A percentile compares a stretch with the other conserved stretches of the same genome.
phyloP scores from a whole-genome alignment of 2,329 filamentous ascomycete genomes.

The Aspergillus hiratsukae region DNA sequence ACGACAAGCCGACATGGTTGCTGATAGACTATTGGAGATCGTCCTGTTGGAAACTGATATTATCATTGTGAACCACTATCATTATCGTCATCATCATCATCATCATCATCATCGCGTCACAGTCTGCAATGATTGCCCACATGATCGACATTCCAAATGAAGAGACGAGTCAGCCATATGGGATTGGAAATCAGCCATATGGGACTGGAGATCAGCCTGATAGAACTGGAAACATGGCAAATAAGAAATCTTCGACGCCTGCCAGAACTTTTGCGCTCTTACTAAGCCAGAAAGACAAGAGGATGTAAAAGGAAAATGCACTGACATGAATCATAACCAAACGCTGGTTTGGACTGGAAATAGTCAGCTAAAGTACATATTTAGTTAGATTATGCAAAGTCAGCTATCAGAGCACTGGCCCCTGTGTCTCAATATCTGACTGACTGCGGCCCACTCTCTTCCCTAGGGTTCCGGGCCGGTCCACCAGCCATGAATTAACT shows the following conservation, averaged over 20 bases:
- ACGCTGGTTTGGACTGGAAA: neutral
- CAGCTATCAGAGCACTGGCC: constrained; percentile 4
- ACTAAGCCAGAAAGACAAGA: constrained; percentile 4
- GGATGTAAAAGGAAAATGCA: neutral
- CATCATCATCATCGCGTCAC: neutral
- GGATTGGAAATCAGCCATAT: too few species aligned
- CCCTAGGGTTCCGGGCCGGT: constrained; percentile 10
- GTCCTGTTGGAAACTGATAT: neutral
- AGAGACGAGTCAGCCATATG: neutral
- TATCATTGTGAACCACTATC: neutral
- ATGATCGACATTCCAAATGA: neutral
- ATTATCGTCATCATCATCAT: neutral
- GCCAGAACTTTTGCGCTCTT: neutral
- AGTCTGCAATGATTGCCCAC: neutral
- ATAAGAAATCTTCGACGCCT: neutral
- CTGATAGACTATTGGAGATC: neutral
- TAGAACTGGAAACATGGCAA: neutral
- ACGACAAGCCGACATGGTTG: neutral
- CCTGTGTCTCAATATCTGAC: neutral
- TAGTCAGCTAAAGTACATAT: constrained; percentile 3
- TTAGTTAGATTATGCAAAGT: constrained; percentile 6
- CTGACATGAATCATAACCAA: neutral
- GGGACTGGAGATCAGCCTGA: too few species aligned
- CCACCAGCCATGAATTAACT: constrained; percentile 9
- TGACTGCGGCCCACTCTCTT: neutral